phyloP scores from a whole-genome alignment of 768 basidiomycete genomes.

The Antrodiella citrinella region DNA sequence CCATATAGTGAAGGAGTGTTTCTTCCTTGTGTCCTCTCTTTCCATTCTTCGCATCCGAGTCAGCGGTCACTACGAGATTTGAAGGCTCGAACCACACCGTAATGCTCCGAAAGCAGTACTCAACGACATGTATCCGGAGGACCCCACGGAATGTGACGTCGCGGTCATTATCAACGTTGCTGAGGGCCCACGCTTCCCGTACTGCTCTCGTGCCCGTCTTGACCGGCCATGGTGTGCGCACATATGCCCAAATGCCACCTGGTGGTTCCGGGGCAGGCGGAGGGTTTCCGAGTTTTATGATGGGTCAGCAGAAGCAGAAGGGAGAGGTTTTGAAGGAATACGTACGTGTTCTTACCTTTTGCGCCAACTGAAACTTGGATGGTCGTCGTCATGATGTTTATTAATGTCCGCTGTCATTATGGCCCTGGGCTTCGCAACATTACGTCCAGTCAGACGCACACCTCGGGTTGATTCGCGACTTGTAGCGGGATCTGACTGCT shows the following conservation, averaged over 20 bases:
- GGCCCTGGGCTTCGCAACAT: too few species aligned
- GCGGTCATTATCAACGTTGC: too few species aligned
- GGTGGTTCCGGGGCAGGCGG: constrained; percentile 31
- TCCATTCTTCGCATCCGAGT: too few species aligned
- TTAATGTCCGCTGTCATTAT: background rate
- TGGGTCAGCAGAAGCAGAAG: constrained; percentile 60
- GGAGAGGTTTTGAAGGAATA: constrained; percentile 84
- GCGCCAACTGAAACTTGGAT: background rate
- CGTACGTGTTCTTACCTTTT: constrained; percentile 27
- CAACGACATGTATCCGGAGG: too few species aligned
- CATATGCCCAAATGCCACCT: constrained; percentile 43
- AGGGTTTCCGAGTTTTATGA: constrained; percentile 52
- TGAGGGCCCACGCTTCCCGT: too few species aligned
- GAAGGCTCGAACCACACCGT: too few species aligned
- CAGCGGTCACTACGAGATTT: too few species aligned
- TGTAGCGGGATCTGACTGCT: background rate
- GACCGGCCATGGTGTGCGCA: constrained; percentile 16
- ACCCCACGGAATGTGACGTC: too few species aligned
- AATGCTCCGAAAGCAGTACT: too few species aligned
- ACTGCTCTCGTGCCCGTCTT: too few species aligned
- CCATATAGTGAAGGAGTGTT: too few species aligned
- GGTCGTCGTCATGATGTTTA: background rate
- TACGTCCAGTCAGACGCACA: background rate
- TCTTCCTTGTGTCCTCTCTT: too few species aligned
- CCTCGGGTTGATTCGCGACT: background rate